Conservation (phyloP, 23 red algal genomes). For the Gracilaria gracilis region DNA sequence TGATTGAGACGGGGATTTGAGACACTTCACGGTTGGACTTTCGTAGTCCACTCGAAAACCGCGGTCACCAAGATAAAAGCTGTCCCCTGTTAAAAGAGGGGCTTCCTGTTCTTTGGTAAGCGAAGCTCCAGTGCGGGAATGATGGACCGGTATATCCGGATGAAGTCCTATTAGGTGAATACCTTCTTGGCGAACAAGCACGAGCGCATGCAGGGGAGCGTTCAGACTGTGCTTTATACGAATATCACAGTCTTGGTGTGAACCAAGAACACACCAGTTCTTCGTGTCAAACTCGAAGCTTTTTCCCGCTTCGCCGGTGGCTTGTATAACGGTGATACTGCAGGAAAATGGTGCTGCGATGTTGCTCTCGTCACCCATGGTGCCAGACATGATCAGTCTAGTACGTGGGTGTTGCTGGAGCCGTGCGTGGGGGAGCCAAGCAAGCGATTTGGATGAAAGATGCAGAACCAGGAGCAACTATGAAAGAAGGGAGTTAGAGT, state of each 20-base stretch:
- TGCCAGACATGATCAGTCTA: neutral
- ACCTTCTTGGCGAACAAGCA: slow-evolving; percentile 6
- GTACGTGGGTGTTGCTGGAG: too few relatives aligned
- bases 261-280: slow-evolving; percentile 58
- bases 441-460: too few relatives aligned
- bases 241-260: slow-evolving; percentile 65
- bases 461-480: too few relatives aligned
- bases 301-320: slow-evolving; percentile 15
- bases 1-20: neutral
- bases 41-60: slow-evolving; percentile 43
- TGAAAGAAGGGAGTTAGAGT: neutral
- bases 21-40: neutral
- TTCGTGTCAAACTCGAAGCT: slow-evolving; percentile 33
- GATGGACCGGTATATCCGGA: neutral
- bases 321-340: slow-evolving; percentile 38
- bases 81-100: neutral
- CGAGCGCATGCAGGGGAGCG: slow-evolving; percentile 61
- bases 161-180: slow-evolving; percentile 31
- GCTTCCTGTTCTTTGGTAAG: slow-evolving; percentile 40
- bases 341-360: neutral
- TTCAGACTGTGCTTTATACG: slow-evolving; percentile 25
- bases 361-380: neutral
- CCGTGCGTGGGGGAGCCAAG: too few relatives aligned
- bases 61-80: slow-evolving; percentile 48
- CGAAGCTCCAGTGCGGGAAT: neutral